phyloP scores from a whole-genome alignment of 2,329 filamentous ascomycete species.

The Pseudocercospora fijiensis region DNA sequence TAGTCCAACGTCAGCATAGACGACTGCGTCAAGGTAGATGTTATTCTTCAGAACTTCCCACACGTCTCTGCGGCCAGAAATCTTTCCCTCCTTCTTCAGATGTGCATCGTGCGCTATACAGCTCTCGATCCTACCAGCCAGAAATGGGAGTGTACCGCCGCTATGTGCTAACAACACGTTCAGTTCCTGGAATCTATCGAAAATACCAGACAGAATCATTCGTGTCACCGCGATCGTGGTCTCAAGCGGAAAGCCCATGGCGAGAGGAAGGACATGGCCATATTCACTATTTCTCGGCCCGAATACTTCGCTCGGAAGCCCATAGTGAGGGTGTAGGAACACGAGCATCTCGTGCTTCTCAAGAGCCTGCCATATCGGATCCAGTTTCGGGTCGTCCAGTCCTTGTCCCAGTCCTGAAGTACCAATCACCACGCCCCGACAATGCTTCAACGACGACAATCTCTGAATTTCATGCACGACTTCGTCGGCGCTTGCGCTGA shows the following conservation, averaged over 20 bases:
- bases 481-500: constrained; percentile 63
- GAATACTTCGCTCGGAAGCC: constrained; percentile 76
- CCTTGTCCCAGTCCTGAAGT: constrained; percentile 78
- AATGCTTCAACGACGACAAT: constrained; percentile 61
- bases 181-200: constrained; percentile 69
- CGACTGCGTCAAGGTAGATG: constrained; percentile 83
- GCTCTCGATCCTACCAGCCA: constrained; percentile 84
- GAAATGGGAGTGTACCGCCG: constrained; percentile 82
- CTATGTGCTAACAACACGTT: constrained; percentile 81
- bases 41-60: constrained; percentile 71
- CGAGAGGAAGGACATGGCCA: constrained; percentile 82
- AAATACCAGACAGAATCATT: constrained; percentile 84
- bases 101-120: constrained; percentile 81
- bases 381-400: constrained; percentile 71
- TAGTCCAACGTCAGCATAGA: constrained; percentile 73
- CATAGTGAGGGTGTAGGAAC: constrained; percentile 92
- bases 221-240: constrained; percentile 86
- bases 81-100: constrained; percentile 60
- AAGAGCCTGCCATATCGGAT: constrained; percentile 70
- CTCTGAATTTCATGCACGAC: constrained; percentile 66
- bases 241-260: constrained; percentile 85
- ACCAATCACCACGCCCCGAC: constrained; percentile 84
- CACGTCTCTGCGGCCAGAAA: constrained; percentile 56
- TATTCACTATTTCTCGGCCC: constrained; percentile 72
- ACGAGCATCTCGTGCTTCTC: constrained; percentile 64